These are phyloP conservation scores for Alternaria conjuncta DNA, from an alignment of 2,329 filamentous ascomycete species.

Conservation along the genomic window DNA sequence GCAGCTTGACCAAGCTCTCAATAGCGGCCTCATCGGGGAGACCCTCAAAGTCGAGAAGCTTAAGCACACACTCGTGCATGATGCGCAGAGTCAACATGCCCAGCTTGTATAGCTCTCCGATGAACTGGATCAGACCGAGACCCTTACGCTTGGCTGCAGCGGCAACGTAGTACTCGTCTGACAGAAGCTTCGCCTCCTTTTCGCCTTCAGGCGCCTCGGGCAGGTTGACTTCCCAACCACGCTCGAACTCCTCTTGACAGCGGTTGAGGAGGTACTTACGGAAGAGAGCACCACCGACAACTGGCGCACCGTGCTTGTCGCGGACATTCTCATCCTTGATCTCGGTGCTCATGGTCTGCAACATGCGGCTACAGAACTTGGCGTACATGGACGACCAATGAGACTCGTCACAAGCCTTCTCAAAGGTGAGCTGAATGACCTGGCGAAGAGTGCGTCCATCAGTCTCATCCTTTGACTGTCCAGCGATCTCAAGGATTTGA, in stretches of 20 bases:
- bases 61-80: constrained; percentile 99
- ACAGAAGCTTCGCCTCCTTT: constrained; percentile 85
- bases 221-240: constrained; percentile 91
- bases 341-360: constrained; percentile 81
- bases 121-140: constrained; percentile 98
- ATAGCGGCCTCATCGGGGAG: constrained; percentile 94
- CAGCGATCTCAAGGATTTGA: constrained; percentile 90
- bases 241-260: constrained; percentile 98
- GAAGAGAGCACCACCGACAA: constrained; percentile 93
- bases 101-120: constrained; percentile 98
- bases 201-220: constrained; percentile 77
- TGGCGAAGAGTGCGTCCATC: constrained; percentile 95
- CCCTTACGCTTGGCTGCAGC: constrained; percentile 95
- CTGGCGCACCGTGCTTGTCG: constrained; percentile 86
- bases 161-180: constrained; percentile 94
- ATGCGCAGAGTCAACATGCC: constrained; percentile 98
- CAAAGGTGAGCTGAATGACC: constrained; percentile 98
- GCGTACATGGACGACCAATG: constrained; percentile 99
- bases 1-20: constrained; percentile 91
- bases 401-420: constrained; percentile 97
- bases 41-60: constrained; percentile 93
- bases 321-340: constrained; percentile 95
- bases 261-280: constrained; percentile 98
- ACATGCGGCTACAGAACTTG: constrained; percentile 97
- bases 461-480: constrained; percentile 92